A percentile compares a stretch with the other conserved stretches of the same genome.
Conservation (phyloP, 768 basidiomycete species). For the Glaciozyma martinii region DNA sequence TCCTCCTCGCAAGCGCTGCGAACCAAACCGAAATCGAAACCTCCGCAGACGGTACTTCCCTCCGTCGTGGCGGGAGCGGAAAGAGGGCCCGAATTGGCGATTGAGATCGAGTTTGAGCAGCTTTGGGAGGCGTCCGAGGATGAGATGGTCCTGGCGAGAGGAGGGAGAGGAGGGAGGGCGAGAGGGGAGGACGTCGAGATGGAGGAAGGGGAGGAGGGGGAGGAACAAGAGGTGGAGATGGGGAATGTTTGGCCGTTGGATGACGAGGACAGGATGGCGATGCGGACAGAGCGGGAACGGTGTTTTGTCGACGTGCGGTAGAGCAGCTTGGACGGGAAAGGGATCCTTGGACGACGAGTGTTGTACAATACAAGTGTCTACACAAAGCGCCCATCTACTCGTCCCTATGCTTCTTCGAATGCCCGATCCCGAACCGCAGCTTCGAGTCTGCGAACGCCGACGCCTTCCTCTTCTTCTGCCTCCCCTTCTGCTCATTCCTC, state of each 20-base stretch:
- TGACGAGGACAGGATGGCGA: conserved; percentile 52
- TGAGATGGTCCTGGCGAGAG: conserved; percentile 58
- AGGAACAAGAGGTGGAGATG: conserved; percentile 37
- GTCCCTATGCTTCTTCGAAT: conserved; percentile 9
- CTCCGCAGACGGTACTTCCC: not conserved
- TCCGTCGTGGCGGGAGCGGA: conserved; percentile 9
- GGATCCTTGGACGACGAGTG: no score
- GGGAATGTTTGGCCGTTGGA: conserved; percentile 38
- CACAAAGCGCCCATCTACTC: not conserved
- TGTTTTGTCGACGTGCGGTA: conserved; percentile 14
- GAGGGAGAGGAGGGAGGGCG: conserved; percentile 39
- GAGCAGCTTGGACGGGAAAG: no score
- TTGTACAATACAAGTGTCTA: no score
- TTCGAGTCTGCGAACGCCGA: conserved; percentile 29
- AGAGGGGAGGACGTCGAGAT: conserved; percentile 54
- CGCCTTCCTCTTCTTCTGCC: conserved; percentile 32
- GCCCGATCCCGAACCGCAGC: conserved; percentile 14
- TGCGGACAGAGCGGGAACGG: conserved; percentile 36
- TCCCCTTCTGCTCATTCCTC: conserved; percentile 27
- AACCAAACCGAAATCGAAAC: not conserved
- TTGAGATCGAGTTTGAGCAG: conserved; percentile 45
- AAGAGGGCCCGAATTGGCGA: conserved; percentile 21
- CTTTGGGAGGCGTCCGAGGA: conserved; percentile 53
- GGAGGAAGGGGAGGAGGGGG: conserved; percentile 28
- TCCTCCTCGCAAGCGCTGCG: not conserved